Conservation (phyloP, 1,284 basidiomycete genomes). For the Ustilago xerochloae region DNA sequence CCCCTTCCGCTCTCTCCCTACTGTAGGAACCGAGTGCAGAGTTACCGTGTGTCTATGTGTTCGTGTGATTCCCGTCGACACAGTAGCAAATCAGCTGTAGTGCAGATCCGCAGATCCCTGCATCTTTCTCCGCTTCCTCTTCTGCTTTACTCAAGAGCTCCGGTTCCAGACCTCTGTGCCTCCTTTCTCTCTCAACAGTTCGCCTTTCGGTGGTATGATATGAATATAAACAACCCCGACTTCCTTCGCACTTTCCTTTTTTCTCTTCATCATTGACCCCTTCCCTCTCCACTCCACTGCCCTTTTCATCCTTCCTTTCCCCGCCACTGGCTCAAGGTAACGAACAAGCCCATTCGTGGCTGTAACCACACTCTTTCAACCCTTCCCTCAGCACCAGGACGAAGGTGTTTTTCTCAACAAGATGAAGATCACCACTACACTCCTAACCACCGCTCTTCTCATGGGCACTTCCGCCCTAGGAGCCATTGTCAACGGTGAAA, state of each 20-base stretch:
- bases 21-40: too few species aligned
- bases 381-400: not conserved
- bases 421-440: slow-evolving; percentile 38
- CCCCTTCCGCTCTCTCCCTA: not conserved
- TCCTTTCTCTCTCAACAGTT: too few species aligned
- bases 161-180: too few species aligned
- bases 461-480: slow-evolving; percentile 10
- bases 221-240: slow-evolving; percentile 5
- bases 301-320: not conserved
- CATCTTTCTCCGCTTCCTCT: not conserved
- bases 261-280: not conserved
- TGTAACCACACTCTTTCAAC: not conserved
- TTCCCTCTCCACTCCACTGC: not conserved
- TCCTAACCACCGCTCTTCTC: too few species aligned
- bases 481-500: slow-evolving; percentile 5
- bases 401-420: not conserved
- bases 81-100: too few species aligned
- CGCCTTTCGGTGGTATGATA: too few species aligned
- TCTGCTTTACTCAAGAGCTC: too few species aligned
- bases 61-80: too few species aligned
- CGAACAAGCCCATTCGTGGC: slow-evolving; percentile 3
- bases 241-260: not conserved
- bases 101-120: slow-evolving; percentile 1
- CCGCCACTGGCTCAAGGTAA: not conserved
- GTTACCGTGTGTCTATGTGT: too few species aligned